Evolutionary conservation across 2,329 filamentous ascomycete genomes (phyloP).

Genomic region (Blumeria hordei): DNA sequence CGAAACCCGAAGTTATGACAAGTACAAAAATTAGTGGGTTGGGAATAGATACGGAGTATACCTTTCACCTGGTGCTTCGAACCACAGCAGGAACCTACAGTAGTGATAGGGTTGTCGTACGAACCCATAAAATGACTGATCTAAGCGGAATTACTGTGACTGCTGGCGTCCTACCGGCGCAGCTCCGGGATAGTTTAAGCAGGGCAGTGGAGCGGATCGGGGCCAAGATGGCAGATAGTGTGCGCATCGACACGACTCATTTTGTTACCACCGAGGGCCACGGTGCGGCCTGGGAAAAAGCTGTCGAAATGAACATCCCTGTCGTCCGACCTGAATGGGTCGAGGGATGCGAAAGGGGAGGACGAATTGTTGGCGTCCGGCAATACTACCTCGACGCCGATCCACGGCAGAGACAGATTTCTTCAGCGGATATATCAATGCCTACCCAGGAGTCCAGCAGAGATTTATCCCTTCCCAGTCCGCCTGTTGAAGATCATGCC

Average conservation of each 20-base stretch:
- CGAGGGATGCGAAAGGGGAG: slow-evolving; percentile 82
- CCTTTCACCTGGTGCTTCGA: slow-evolving; percentile 74
- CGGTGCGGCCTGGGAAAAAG: slow-evolving; percentile 83
- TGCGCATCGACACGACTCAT: slow-evolving; percentile 93
- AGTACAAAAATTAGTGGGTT: slow-evolving; percentile 93
- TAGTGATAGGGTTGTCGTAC: slow-evolving; percentile 62
- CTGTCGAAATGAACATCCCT: slow-evolving; percentile 91
- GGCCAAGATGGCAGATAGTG: slow-evolving; percentile 69
- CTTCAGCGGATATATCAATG: slow-evolving; percentile 5
- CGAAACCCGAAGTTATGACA: slow-evolving; percentile 62
- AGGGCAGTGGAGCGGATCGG: slow-evolving; percentile 69
- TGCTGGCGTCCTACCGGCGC: slow-evolving; percentile 56
- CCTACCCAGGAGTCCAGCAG: slow-evolving; percentile 6
- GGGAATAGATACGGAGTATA: slow-evolving; percentile 90
- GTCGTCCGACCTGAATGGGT: slow-evolving; percentile 95
- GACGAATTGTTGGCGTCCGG: slow-evolving; percentile 76
- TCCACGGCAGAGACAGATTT: slow-evolving; percentile 15
- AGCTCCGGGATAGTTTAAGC: slow-evolving; percentile 46
- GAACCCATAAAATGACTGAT: slow-evolving; percentile 97
- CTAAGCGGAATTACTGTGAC: slow-evolving; percentile 88
- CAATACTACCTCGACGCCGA: slow-evolving; percentile 91
- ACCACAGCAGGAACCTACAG: slow-evolving; percentile 74
- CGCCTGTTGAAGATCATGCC: slow-evolving; percentile 7
- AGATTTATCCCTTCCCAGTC: slow-evolving; percentile 4
- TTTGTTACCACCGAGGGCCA: slow-evolving; percentile 91